Conservation (phyloP, 768 basidiomycete species). For the Leccinum sublutescens region DNA sequence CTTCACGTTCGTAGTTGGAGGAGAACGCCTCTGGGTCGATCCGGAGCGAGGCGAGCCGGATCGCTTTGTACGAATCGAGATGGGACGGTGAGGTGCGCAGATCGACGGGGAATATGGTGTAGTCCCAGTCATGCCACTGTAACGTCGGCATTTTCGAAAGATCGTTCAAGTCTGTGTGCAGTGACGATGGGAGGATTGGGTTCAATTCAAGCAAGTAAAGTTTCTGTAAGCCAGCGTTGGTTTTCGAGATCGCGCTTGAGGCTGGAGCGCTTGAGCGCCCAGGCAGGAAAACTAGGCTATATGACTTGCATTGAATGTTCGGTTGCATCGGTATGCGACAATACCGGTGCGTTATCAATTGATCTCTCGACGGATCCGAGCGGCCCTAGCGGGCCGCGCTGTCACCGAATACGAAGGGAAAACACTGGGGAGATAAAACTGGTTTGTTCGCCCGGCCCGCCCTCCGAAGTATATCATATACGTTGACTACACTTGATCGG, state of each 20-base stretch:
- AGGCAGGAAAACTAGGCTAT: background rate
- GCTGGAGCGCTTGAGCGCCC: background rate
- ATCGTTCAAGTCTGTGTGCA: background rate
- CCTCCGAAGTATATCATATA: background rate
- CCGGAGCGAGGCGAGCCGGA: constrained; percentile 25
- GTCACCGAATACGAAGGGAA: background rate
- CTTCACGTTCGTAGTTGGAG: constrained; percentile 25
- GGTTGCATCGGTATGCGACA: background rate
- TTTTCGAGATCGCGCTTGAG: background rate
- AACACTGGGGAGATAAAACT: background rate
- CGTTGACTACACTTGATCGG: background rate
- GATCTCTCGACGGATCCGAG: background rate
- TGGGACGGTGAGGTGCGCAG: constrained; percentile 18
- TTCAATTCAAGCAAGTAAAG: background rate
- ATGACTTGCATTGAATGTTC: background rate
- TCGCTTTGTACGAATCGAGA: constrained; percentile 21
- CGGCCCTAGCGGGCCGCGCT: background rate
- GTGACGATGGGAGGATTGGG: background rate
- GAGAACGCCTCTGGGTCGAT: constrained; percentile 21
- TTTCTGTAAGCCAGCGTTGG: background rate
- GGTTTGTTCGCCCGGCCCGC: background rate
- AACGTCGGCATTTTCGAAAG: background rate
- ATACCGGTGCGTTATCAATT: background rate
- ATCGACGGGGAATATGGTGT: constrained; percentile 18
- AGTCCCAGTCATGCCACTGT: background rate